Base-by-base conservation (phyloP, 2,329 filamentous ascomycete species). In the Fusarium chuoi region DNA sequence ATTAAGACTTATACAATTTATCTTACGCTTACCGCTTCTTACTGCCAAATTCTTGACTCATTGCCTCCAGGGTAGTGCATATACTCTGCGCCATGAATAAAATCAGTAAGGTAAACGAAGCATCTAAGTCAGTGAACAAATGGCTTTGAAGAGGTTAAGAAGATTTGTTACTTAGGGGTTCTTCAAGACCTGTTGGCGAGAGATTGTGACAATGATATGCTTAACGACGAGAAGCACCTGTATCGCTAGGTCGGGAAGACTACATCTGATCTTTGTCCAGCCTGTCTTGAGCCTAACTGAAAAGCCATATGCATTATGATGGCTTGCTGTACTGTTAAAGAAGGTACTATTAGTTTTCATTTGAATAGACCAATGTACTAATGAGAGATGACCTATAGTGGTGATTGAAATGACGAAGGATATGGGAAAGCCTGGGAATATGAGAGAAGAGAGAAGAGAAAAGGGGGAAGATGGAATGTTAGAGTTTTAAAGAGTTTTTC, bases 401-500 rank as follows among this genome's bases (percentile, higher is more conserved):
- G 20, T 17, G 1, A 7, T 33, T 11, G 5, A 33, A 26, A 46
- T 14, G 4, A 28, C 13, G 4, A 18, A 22, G 20, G 17, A 49
- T 15, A 15, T 1, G 14, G 18, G 10, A 15, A 28, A 17, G 17
- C 4, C 17, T 11, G 2, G 2, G 33, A 15, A 13, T 1, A 11
- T 12, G 46, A 30, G 46, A n/a, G 11, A 33, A 33, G 46, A 26
- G 24, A 46, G 22, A 41, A 52, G 49, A 35, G 48, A 15, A 36
- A 36, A 52, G 30, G n/a, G 30, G 9, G 3, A 20, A 22, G 2
- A 20, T 20, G 2, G 9, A 20, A 1, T 11, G 1, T 1, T 13
- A 3, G 7, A 26, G 13, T 8, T 12, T 8, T 6, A 0, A n/a
- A 20, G 6, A 0, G 24, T 3, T 3, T 14, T 26, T 4, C 11